These are phyloP conservation scores for Exophiala aquamarina DNA, from an alignment of 2,329 filamentous ascomycete genomes.

Conservation along the genomic window DNA sequence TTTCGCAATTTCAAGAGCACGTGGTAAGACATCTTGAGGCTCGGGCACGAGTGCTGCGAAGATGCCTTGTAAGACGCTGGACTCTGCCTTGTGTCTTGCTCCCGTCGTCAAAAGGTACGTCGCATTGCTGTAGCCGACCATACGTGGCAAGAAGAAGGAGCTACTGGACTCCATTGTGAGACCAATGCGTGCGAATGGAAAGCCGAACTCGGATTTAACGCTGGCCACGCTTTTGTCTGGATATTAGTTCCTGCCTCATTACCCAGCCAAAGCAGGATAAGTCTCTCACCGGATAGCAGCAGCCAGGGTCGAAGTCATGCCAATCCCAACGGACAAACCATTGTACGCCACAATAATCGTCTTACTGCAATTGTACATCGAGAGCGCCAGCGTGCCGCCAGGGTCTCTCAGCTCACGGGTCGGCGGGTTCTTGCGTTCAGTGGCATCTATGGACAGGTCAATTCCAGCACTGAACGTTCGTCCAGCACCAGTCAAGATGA, in stretches of 20 bases:
- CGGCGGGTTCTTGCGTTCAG: neutral
- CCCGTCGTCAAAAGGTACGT: constrained; percentile 68
- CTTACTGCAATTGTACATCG: constrained; percentile 13
- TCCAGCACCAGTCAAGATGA: constrained; percentile 17
- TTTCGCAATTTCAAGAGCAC: constrained; percentile 61
- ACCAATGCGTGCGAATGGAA: constrained; percentile 70
- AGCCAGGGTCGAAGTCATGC: constrained; percentile 60
- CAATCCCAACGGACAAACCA: constrained; percentile 35
- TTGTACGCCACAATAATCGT: constrained; percentile 12
- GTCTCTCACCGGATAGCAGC: constrained; percentile 48
- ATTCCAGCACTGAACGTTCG: constrained; percentile 30
- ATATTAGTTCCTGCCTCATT: too few species aligned
- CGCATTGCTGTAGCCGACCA: constrained; percentile 65
- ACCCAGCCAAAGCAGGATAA: too few species aligned
- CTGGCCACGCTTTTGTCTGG: constrained; percentile 45
- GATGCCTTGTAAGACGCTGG: constrained; percentile 56
- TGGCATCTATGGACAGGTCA: constrained; percentile 5
- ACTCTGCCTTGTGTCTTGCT: constrained; percentile 48
- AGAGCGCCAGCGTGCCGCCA: constrained; percentile 5
- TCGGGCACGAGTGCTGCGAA: constrained; percentile 61
- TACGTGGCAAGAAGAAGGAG: constrained; percentile 69
- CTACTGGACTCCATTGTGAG: constrained; percentile 71
- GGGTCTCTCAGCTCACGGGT: constrained; percentile 4
- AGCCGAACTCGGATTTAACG: constrained; percentile 65
- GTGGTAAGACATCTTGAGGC: constrained; percentile 58